These are phyloP conservation scores for Hypoxylon rubiginosum DNA, from an alignment of 2,329 filamentous ascomycete species.

Conservation along the genomic window DNA sequence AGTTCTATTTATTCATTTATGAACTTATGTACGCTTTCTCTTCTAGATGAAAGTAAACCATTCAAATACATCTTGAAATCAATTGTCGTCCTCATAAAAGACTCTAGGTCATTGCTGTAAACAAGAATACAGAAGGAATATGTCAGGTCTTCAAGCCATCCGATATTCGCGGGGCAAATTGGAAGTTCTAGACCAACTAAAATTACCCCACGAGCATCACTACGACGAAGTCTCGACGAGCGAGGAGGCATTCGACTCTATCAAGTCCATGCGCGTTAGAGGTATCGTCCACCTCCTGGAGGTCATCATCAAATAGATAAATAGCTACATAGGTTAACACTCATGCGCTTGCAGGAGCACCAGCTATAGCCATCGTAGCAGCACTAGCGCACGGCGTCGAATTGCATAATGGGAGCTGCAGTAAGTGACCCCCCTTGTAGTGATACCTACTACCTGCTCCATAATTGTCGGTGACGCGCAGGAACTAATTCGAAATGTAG, in stretches of 20 bases:
- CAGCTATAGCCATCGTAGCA: constrained; percentile 98
- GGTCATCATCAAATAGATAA: background rate
- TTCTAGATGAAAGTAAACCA: no score
- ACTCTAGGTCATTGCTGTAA: background rate
- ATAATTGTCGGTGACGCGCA: background rate
- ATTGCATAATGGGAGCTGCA: constrained; percentile 69
- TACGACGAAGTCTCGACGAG: constrained; percentile 80
- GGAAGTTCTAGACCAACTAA: constrained; percentile 86
- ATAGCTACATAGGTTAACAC: background rate
- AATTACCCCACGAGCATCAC: constrained; percentile 82
- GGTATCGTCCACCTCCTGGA: constrained; percentile 53
- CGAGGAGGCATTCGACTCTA: constrained; percentile 84
- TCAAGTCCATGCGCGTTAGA: constrained; percentile 82
- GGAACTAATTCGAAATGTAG: constrained; percentile 29
- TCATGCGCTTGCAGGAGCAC: constrained; percentile 70
- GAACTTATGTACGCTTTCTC: no score
- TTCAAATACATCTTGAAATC: background rate
- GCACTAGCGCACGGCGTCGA: constrained; percentile 90
- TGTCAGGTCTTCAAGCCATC: constrained; percentile 80
- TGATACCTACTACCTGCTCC: background rate
- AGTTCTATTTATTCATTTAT: no score
- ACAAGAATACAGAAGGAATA: constrained; percentile 46
- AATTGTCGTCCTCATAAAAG: background rate
- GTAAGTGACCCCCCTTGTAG: constrained; percentile 51
- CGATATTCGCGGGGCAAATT: constrained; percentile 79